Evolutionary conservation across 345 rosid genomes (phyloP).

Genomic region (Sonneratia caseolaris): DNA sequence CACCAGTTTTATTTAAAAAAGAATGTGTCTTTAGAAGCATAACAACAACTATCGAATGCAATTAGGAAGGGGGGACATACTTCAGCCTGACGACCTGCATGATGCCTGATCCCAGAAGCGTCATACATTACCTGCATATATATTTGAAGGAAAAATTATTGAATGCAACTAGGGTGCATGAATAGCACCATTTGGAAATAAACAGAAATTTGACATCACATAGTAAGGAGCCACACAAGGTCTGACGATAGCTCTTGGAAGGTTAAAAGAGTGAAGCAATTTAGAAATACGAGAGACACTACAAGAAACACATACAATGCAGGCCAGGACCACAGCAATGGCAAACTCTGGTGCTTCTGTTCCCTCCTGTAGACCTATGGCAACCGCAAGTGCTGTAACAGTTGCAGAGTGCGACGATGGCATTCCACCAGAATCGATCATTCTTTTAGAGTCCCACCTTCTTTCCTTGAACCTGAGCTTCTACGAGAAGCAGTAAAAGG

Average conservation of each 20-base stretch:
- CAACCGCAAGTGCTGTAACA: slow-evolving; percentile 78
- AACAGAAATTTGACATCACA: background rate
- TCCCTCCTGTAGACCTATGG: slow-evolving; percentile 78
- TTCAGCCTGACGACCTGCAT: slow-evolving; percentile 99
- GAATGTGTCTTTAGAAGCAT: background rate
- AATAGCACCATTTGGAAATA: background rate
- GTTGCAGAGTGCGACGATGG: slow-evolving; percentile 96
- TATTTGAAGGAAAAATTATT: background rate
- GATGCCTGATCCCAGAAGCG: slow-evolving; percentile 91
- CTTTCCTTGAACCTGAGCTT: slow-evolving; percentile 89
- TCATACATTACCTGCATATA: slow-evolving; percentile 84
- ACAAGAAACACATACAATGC: slow-evolving; percentile 46
- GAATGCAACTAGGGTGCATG: background rate
- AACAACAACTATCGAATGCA: background rate
- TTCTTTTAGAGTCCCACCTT: slow-evolving; percentile 86
- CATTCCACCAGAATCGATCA: slow-evolving; percentile 94
- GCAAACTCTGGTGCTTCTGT: slow-evolving; percentile 71
- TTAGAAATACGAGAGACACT: background rate
- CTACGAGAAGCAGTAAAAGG: slow-evolving; percentile 30
- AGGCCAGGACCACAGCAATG: slow-evolving; percentile 73
- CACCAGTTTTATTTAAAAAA: background rate
- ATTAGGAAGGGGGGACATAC: slow-evolving; percentile 23
- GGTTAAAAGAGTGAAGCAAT: background rate
- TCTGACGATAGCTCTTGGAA: background rate
- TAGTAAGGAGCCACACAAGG: background rate